Base-by-base conservation (phyloP, 106 monocot genomes). In the Dendrobium huoshanense region DNA sequence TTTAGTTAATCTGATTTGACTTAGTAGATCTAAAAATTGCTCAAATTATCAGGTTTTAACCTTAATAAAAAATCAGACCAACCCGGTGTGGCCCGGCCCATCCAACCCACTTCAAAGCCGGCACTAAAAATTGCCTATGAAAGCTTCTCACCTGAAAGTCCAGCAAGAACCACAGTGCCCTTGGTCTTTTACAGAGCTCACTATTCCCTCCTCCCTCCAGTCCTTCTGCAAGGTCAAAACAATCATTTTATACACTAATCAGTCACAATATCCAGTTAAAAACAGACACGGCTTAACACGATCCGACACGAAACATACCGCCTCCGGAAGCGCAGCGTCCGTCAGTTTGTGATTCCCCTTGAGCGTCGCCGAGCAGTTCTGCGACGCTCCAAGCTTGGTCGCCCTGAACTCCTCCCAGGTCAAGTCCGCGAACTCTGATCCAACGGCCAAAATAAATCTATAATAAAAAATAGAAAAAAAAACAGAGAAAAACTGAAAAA, bases 131-230 rank as follows among this genome's bases (percentile, higher is more conserved):
- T 37, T 37, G 37, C 37, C 3, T 37, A 37, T 37, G 37, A 37
- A 37, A 37, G 37, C 9, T 6, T 29, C 27, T 76, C 22, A 92
- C 96, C 96, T 97, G 89, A 97, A 97, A 22, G 96, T 97, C 96
- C 96, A 97, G 85, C 96, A 97, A 56, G 97, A 97, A 41, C 97
- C 97, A 77, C 97, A 97, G 54, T 37, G 16, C 3, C 92, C 94
- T 65, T 97, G 97, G 78, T 94, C 65, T 79, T 97, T 97, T 74
- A 97, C 97, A 1, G 94, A 90, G 87, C 97, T 97, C 75, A 97
- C 94, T 58, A 97, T 97, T 9, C 91, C 90, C 25, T 85, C 88
- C 65, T 94, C 86, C 86, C 97, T 92, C 97, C 97, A 97, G 61
- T 97, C 94, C 92, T 91, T 97, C 97, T 97, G 86, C 83, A 90